Percentiles rank a stretch among this genome's conserved stretches.
These are phyloP conservation scores for Nitzschia palea DNA, from an alignment of 108 stramenopile species.

Conservation along the genomic window DNA sequence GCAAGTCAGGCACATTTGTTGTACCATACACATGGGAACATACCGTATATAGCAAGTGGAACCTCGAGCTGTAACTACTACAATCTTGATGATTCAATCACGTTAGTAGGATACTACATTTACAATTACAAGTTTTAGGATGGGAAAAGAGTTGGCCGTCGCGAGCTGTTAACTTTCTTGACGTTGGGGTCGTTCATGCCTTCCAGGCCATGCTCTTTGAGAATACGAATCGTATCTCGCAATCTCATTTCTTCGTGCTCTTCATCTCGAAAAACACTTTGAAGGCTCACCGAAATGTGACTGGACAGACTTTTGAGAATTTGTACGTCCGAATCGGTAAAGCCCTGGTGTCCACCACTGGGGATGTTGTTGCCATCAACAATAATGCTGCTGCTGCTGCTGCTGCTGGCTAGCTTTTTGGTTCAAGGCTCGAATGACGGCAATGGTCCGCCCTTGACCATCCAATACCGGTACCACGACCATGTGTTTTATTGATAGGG, in stretches of 20 bases:
- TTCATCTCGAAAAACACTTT: conserved; percentile 39
- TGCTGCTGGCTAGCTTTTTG: conserved; percentile 25
- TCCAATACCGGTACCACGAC: conserved; percentile 63
- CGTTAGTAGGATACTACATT: too few species aligned
- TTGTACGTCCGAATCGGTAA: conserved; percentile 52
- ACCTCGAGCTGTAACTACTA: too few species aligned
- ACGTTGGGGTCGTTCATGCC: conserved; percentile 8
- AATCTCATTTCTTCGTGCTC: conserved; percentile 41
- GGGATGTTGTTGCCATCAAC: conserved; percentile 9
- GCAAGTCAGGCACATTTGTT: too few species aligned
- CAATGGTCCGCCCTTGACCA: conserved; percentile 48
- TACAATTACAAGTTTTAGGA: not conserved
- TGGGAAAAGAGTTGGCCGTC: conserved; percentile 3
- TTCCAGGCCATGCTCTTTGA: conserved; percentile 54
- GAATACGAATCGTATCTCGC: conserved; percentile 55
- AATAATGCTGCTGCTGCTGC: too few species aligned
- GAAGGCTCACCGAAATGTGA: conserved; percentile 52
- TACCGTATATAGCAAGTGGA: too few species aligned
- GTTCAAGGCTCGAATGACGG: conserved; percentile 68
- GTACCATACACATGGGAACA: too few species aligned
- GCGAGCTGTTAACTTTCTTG: not conserved
- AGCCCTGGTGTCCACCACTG: too few species aligned
- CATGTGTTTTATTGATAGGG: conserved; percentile 24
- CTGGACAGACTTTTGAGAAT: conserved; percentile 56
- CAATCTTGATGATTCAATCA: too few species aligned